phyloP scores from a whole-genome alignment of 164 flowering plant genomes.

The Berberis thunbergii region DNA sequence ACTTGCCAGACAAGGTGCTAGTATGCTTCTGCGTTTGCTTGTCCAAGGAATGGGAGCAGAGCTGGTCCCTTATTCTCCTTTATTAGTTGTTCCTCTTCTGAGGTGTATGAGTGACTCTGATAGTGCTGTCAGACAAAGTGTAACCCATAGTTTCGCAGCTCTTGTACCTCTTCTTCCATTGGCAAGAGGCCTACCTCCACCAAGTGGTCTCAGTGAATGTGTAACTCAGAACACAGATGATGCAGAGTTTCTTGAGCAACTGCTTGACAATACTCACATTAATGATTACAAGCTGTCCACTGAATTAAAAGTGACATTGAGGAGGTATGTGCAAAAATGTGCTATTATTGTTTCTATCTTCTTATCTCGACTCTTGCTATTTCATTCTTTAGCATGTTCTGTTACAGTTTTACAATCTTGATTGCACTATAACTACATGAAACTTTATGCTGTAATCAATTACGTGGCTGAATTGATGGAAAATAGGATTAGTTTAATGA shows the following conservation, averaged over 20 bases:
- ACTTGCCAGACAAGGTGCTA: constrained; percentile 90
- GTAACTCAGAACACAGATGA: constrained; percentile 67
- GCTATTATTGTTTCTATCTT: not conserved
- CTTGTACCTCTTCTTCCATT: constrained; percentile 98
- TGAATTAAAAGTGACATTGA: constrained; percentile 70
- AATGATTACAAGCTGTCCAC: constrained; percentile 83
- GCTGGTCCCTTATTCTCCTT: constrained; percentile 83
- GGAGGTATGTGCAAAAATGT: constrained; percentile 47
- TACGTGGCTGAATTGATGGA: too few species aligned
- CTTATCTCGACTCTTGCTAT: too few species aligned
- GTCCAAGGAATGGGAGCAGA: constrained; percentile 84
- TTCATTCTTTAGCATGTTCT: too few species aligned
- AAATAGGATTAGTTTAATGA: too few species aligned
- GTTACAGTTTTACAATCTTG: too few species aligned
- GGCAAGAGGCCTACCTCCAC: constrained; percentile 83
- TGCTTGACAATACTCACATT: constrained; percentile 94
- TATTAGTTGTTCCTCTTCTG: constrained; percentile 90
- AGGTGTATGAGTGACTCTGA: constrained; percentile 97
- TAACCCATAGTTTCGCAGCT: constrained; percentile 97
- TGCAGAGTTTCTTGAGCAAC: constrained; percentile 82
- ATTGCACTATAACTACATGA: too few species aligned
- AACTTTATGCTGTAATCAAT: too few species aligned
- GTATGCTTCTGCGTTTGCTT: constrained; percentile 89
- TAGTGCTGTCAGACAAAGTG: constrained; percentile 83
- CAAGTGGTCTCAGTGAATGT: constrained; percentile 56